phyloP scores from a whole-genome alignment of 345 rosid species.

The Cardiospermum halicacabum region DNA sequence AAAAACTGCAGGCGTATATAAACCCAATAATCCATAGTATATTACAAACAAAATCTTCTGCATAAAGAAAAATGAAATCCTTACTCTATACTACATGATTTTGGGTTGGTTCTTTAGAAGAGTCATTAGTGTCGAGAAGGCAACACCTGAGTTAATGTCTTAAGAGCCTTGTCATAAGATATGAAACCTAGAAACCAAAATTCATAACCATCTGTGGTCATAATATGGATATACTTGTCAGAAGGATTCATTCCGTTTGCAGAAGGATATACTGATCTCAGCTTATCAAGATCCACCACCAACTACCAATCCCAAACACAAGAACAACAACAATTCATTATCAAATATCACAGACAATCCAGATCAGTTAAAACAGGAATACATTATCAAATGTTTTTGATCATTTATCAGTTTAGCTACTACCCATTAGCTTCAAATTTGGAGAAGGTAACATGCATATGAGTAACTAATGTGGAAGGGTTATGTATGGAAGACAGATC shows the following conservation, averaged over 20 bases:
- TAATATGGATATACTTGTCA: conserved; percentile 54
- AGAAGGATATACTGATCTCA: conserved; percentile 50
- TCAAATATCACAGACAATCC: too few relatives aligned
- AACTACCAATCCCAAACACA: conserved; percentile 35
- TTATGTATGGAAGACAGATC: background rate
- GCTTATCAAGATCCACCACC: conserved; percentile 50
- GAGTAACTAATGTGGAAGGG: too few relatives aligned
- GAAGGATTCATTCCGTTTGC: conserved; percentile 51
- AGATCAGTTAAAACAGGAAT: too few relatives aligned
- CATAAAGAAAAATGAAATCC: too few relatives aligned
- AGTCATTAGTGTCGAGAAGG: conserved; percentile 18
- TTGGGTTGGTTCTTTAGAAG: background rate
- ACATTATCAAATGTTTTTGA: background rate
- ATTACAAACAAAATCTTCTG: conserved; percentile 1
- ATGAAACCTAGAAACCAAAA: conserved; percentile 88
- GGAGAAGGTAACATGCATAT: background rate
- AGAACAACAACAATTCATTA: background rate
- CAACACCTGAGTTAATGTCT: conserved; percentile 41
- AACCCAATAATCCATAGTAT: background rate
- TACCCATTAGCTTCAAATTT: background rate
- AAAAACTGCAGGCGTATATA: background rate
- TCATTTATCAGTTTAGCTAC: background rate
- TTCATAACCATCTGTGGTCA: conserved; percentile 61
- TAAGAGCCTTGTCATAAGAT: conserved; percentile 69
- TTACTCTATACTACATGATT: background rate